Evolutionary conservation across 2,329 filamentous ascomycete genomes (phyloP), one percentile per base, ranked within the genome.

Genomic region (Phyllosticta citribraziliensis): DNA sequence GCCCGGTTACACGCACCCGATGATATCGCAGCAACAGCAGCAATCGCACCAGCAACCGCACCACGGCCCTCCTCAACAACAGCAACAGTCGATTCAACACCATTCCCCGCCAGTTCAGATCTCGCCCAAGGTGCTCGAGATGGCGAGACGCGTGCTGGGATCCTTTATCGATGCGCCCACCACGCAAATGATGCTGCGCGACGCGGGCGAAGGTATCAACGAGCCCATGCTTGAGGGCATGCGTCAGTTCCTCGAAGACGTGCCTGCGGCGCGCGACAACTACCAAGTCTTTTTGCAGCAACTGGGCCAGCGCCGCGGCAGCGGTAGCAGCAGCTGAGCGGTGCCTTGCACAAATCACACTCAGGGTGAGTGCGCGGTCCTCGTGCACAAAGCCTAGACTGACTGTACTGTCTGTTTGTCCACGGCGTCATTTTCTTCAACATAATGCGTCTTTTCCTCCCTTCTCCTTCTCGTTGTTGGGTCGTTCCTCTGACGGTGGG

Each of bases 161-260:
- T 70, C 72, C 1, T 71, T 75, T 57, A 74, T 78, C 50, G 69
- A 73, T 33, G 68, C 72, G 2, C 75, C 77, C 0, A 75, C 76
- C 17, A 75, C 78, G 12, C 66, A 70, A 51, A 68, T 71, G 58
- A 70, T 79, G 19, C 65, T 79, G n/a, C 63, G 65, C 2, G 53
- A 62, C 50, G 67, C 71, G 10, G 69, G 71, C 17, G 68, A 72
- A 6, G 65, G 67, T 8, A 72, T 78, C 27, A 67, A 67, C 10
- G 70, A 73, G 55, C 67, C 82, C 17, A 89, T 95, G 69, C 87
- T 94, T 82, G 79, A 83, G 60, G 84, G 94, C 27, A 83, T 97
- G 64, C 80, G 82, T 57, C 80, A 82, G 50, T 86, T 93, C 14
- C 79, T 91, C 24, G 81, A 85, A 56, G 78, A 80, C 11, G 85